Evolutionary conservation across 2,329 filamentous ascomycete genomes (phyloP).

Genomic region (Pseudocercospora musae): DNA sequence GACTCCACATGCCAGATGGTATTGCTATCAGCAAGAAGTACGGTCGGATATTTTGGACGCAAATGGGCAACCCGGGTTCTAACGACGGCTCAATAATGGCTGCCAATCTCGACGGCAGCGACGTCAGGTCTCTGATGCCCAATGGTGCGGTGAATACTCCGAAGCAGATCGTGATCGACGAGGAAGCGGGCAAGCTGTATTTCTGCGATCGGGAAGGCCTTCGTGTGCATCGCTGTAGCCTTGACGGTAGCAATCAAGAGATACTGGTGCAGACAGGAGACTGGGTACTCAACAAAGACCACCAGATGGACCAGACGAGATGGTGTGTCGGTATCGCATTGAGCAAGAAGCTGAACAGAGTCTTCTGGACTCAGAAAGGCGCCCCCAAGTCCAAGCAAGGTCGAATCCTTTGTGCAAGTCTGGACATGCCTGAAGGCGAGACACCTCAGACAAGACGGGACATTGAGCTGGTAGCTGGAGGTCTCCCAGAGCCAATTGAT

Average conservation of each 20-base stretch:
- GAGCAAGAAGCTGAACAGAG: slow-evolving; percentile 39
- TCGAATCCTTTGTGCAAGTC: slow-evolving; percentile 51
- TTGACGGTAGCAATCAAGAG: slow-evolving; percentile 37
- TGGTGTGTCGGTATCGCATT: slow-evolving; percentile 53
- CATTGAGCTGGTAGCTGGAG: slow-evolving; percentile 43
- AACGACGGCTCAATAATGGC: slow-evolving; percentile 26
- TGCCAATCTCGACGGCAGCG: slow-evolving; percentile 48
- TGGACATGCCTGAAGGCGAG: slow-evolving; percentile 37
- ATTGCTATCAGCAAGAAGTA: slow-evolving; percentile 28
- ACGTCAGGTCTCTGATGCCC: slow-evolving; percentile 45
- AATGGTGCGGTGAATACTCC: slow-evolving; percentile 50
- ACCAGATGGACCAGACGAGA: slow-evolving; percentile 17
- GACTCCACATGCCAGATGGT: slow-evolving; percentile 31
- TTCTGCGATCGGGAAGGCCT: slow-evolving; percentile 46
- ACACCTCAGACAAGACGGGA: slow-evolving; percentile 41
- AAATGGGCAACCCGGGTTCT: slow-evolving; percentile 24
- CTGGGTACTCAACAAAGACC: slow-evolving; percentile 31
- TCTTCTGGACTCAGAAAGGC: slow-evolving; percentile 63
- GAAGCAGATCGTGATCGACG: slow-evolving; percentile 41
- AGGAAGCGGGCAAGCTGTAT: slow-evolving; percentile 36
- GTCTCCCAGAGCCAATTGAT: slow-evolving; percentile 57
- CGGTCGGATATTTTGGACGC: slow-evolving; percentile 34
- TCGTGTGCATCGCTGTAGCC: slow-evolving; percentile 37
- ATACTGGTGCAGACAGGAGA: slow-evolving; percentile 41
- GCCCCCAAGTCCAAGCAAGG: slow-evolving; percentile 50